A percentile compares a stretch with the other conserved stretches of the same genome.
Evolutionary conservation across 805 yeast genomes (phyloP).

Genomic region (Saitoella complicata): DNA sequence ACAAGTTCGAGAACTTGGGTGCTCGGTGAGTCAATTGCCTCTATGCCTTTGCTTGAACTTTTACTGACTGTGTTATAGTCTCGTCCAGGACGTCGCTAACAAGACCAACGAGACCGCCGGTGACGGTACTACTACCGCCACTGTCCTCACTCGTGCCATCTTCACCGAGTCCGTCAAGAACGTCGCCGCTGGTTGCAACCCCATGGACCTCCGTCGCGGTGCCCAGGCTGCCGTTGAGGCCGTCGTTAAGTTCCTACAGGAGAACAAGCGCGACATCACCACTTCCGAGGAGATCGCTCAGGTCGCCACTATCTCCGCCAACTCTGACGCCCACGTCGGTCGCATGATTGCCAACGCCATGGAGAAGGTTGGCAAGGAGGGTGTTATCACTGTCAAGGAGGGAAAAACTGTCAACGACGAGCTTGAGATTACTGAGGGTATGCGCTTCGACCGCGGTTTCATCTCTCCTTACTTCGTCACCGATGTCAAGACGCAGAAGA

Average conservation of each 20-base stretch:
- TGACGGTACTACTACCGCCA: constrained; percentile 97
- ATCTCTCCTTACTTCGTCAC: constrained; percentile 94
- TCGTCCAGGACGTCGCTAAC: constrained; percentile 90
- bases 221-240: constrained; percentile 93
- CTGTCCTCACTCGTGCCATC: constrained; percentile 88
- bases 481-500: constrained; percentile 79
- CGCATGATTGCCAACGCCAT: constrained; percentile 80
- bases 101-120: constrained; percentile 97
- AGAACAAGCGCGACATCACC: constrained; percentile 82
- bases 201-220: constrained; percentile 96
- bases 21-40: constrained; percentile 33
- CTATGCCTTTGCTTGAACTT: too few species aligned
- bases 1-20: constrained; percentile 92
- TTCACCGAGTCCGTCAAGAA: constrained; percentile 90
- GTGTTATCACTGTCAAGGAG: constrained; percentile 94
- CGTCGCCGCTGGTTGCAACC: constrained; percentile 98
- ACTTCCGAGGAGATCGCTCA: constrained; percentile 91
- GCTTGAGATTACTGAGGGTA: constrained; percentile 93
- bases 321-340: constrained; percentile 90
- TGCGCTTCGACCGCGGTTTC: constrained; percentile 95
- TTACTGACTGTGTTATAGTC: constrained; percentile 14
- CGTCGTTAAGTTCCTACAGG: constrained; percentile 67
- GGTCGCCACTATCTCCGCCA: constrained; percentile 95
- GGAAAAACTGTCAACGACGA: constrained; percentile 95
- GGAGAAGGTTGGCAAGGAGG: constrained; percentile 98